Base-by-base conservation (phyloP, 1,139 yeast genomes). In the Hanseniaspora sp. region DNA sequence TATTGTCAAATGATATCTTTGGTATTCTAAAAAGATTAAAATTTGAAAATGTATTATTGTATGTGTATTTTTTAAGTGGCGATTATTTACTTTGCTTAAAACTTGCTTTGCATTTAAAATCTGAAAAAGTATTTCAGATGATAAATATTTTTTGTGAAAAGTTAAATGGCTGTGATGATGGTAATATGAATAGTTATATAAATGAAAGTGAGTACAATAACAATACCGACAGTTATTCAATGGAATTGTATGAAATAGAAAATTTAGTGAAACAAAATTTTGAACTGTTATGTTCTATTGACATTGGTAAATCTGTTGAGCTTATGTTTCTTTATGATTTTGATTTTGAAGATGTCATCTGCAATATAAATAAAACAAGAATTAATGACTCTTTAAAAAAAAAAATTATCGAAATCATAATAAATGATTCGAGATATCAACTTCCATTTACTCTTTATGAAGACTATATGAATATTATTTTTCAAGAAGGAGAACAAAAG, bases 141-240 rank as follows among this genome's bases (percentile, higher is more conserved):
- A 55, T 44, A 59, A 59, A 33, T 58, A 53, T 7, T 0, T 40
- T 4, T n/a, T 30, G 7, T 30, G 57, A 9, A 49, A 47, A 56
- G 59, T 46, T 53, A 67, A 46, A 71, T 39, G 83, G 77, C 55
- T 76, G 80, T 3, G 76, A 69, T 61, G 67, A 34, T 7, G 13
- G 35, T 15, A 42, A 17, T 13, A 12, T 17, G 11, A 2, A 1
- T 17, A 7, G 13, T 17, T 35, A 42, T 12, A 11, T 8, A 4
- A 47, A 15, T 69, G 40, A 74, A 73, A 53, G 65, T 82, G 64
- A 63, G 70, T 23, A 58, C 64, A 2, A 64, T 13, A 8, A 13
- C 28, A 12, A 38, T 12, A 30, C n/a, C n/a, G 43, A 37, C 13
- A 30, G n/a, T 23, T 38, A 37, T 33, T n/a, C 17, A 7, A 11